Percentiles rank a stretch among this genome's conserved stretches.
Evolutionary conservation across 495 filamentous ascomycete genomes (phyloP).

Genomic region (Bombardia bombarda): DNA sequence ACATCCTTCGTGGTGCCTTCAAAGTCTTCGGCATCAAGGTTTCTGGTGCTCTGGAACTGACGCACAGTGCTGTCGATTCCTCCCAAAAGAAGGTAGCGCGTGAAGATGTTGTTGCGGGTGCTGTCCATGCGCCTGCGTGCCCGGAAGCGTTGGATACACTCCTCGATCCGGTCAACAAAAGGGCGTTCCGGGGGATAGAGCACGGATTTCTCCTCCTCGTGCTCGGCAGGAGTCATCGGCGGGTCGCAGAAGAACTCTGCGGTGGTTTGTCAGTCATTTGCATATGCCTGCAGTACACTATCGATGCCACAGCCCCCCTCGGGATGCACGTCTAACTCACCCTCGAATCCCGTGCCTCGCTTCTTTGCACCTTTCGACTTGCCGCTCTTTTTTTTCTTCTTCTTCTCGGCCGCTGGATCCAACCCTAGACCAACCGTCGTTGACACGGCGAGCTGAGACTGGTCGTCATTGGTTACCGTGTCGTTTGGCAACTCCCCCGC

Average conservation of each 20-base stretch:
- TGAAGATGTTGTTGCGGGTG: slow-evolving; percentile 56
- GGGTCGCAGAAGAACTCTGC: slow-evolving; percentile 68
- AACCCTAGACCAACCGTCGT: not conserved
- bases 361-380: too few species aligned
- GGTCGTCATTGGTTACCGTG: not conserved
- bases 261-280: not conserved
- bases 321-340: slow-evolving; percentile 13
- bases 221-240: slow-evolving; percentile 63
- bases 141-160: slow-evolving; percentile 75
- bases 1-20: slow-evolving; percentile 49
- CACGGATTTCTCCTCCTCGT: slow-evolving; percentile 42
- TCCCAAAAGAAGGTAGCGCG: slow-evolving; percentile 74
- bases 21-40: slow-evolving; percentile 41
- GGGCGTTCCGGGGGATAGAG: slow-evolving; percentile 18
- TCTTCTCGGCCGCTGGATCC: slow-evolving; percentile 21
- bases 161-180: slow-evolving; percentile 59
- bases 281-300: not conserved
- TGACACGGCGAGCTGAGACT: not conserved
- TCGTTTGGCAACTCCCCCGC: slow-evolving; percentile 1
- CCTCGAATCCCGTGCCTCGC: slow-evolving; percentile 38
- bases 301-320: slow-evolving; percentile 1
- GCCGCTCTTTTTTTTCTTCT: slow-evolving; percentile 9
- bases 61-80: slow-evolving; percentile 63
- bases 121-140: slow-evolving; percentile 63
- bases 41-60: slow-evolving; percentile 57